A percentile compares a stretch with the other conserved stretches of the same genome.
Conservation (phyloP, 2,329 filamentous ascomycete genomes). For the Xylaria sp. region DNA sequence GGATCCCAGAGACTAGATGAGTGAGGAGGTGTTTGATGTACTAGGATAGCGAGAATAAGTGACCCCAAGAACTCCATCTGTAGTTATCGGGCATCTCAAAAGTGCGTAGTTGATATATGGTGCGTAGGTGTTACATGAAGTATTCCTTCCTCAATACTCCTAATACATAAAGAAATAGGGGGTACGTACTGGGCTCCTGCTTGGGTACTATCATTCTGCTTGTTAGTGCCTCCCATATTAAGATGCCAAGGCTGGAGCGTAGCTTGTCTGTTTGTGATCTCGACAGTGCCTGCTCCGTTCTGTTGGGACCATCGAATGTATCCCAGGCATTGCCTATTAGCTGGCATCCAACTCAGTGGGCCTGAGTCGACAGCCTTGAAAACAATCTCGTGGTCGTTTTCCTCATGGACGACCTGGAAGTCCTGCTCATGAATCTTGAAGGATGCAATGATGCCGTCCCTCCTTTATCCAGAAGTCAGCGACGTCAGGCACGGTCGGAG, state of each 20-base stretch:
- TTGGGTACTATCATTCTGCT: constrained; percentile 22
- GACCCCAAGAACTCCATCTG: too few species aligned
- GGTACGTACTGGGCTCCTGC: constrained; percentile 28
- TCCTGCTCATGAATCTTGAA: constrained; percentile 27
- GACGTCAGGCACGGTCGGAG: not conserved
- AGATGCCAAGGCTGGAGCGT: constrained; percentile 37
- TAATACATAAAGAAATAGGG: too few species aligned
- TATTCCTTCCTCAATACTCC: too few species aligned
- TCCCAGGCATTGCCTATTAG: constrained; percentile 27
- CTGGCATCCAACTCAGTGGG: not conserved
- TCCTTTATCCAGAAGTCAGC: constrained; percentile 26
- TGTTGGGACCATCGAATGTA: constrained; percentile 35
- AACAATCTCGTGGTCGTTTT: constrained; percentile 32
- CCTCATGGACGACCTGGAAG: constrained; percentile 28
- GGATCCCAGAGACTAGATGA: too few species aligned
- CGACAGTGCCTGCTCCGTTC: constrained; percentile 31
- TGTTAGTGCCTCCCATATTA: constrained; percentile 34
- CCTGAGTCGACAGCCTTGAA: constrained; percentile 25
- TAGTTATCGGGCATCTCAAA: too few species aligned
- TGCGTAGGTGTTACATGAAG: too few species aligned
- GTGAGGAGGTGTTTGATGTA: too few species aligned
- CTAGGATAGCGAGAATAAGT: too few species aligned
- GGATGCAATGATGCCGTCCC: constrained; percentile 34
- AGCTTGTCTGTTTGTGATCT: constrained; percentile 35
- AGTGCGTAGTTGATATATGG: too few species aligned